Conservation (phyloP, 1,139 yeast species). For the Candida labiduridarum region DNA sequence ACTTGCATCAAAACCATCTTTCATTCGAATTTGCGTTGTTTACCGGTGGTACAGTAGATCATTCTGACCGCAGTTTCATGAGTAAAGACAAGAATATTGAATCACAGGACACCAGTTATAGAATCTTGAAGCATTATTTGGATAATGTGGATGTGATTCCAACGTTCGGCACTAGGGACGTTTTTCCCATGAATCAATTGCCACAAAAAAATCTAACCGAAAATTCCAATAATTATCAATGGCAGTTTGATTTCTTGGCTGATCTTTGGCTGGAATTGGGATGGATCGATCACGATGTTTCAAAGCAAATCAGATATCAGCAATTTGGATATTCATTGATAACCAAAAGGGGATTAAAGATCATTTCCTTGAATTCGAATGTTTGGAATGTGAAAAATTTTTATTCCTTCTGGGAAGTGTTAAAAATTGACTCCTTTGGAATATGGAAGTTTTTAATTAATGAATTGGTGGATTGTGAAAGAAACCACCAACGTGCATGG, state of each 20-base stretch:
- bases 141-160: constrained; percentile 27
- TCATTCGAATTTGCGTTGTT: constrained; percentile 33
- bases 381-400: constrained; percentile 32
- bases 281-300: constrained; percentile 39
- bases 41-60: constrained; percentile 34
- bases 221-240: constrained; percentile 20
- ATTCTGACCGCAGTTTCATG: constrained; percentile 22
- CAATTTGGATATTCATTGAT: constrained; percentile 29
- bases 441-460: constrained; percentile 32
- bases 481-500: constrained; percentile 34
- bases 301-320: constrained; percentile 32
- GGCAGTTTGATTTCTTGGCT: constrained; percentile 32
- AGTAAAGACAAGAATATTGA: constrained; percentile 18
- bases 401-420: constrained; percentile 24
- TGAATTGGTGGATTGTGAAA: constrained; percentile 31
- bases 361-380: constrained; percentile 34
- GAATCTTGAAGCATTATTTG: constrained; percentile 26
- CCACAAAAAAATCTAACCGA: constrained; percentile 19
- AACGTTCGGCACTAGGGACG: constrained; percentile 30
- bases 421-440: constrained; percentile 28
- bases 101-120: constrained; percentile 20
- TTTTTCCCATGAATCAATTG: constrained; percentile 31
- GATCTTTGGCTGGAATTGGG: constrained; percentile 34
- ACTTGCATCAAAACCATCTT: constrained; percentile 26
- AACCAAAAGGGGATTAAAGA: constrained; percentile 30